Evolutionary conservation across 2,329 filamentous ascomycete genomes (phyloP).

Genomic region (Nemania serpens): DNA sequence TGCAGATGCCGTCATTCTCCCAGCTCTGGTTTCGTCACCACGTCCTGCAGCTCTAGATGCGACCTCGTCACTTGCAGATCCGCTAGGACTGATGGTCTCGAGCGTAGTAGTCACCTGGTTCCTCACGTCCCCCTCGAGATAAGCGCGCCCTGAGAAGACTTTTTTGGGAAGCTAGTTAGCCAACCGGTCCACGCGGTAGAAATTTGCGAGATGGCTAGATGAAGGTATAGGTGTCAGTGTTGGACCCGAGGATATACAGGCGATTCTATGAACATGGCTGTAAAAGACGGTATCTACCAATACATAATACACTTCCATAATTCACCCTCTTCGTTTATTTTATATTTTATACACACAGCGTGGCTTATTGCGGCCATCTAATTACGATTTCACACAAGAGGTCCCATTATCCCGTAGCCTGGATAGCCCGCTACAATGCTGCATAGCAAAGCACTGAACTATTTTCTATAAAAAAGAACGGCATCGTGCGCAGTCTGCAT

Average conservation of each 20-base stretch:
- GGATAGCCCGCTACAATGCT: not conserved
- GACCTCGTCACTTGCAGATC: not conserved
- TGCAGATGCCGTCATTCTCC: not conserved
- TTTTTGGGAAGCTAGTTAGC: not conserved
- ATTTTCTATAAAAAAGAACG: not conserved
- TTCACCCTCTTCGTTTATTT: not conserved
- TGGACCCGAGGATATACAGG: not conserved
- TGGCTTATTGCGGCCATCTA: not conserved
- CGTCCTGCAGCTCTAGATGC: not conserved
- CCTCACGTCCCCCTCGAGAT: not conserved
- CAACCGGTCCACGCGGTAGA: not conserved
- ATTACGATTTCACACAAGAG: not conserved
- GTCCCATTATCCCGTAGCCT: not conserved
- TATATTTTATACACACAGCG: not conserved
- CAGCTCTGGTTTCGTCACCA: not conserved
- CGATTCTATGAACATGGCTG: not conserved
- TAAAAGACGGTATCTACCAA: not conserved
- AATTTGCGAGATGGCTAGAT: not conserved
- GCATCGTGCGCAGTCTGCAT: not conserved
- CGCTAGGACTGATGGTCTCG: not conserved
- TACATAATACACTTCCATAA: not conserved
- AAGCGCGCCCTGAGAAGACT: not conserved
- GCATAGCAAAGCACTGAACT: not conserved
- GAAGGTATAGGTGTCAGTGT: not conserved
- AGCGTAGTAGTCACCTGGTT: not conserved